Evolutionary conservation across 176 grass and related monocot genomes (phyloP).

Genomic region (Sorghum bicolor): DNA sequence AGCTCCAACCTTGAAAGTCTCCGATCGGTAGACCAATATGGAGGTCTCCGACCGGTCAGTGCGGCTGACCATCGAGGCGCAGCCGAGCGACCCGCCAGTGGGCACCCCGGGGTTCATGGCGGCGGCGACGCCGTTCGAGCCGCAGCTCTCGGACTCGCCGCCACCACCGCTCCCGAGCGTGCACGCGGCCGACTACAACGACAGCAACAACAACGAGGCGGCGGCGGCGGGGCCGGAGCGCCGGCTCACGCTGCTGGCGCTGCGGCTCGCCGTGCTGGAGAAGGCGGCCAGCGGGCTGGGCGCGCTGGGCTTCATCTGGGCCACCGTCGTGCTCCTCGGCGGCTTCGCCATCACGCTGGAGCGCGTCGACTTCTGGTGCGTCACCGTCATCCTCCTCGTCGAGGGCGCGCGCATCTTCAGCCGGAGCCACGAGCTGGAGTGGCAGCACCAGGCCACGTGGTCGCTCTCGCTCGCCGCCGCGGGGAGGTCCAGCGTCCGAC

Average conservation of each 20-base stretch:
- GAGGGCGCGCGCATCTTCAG: slow-evolving; percentile 82
- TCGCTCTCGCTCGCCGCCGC: slow-evolving; percentile 58
- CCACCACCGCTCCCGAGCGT: slow-evolving; percentile 16
- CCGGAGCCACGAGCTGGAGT: slow-evolving; percentile 95
- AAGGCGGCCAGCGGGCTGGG: slow-evolving; percentile 87
- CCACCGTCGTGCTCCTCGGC: slow-evolving; percentile 81
- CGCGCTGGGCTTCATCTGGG: slow-evolving; percentile 86
- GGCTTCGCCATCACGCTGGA: slow-evolving; percentile 68
- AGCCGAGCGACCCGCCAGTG: slow-evolving; percentile 31
- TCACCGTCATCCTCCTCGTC: slow-evolving; percentile 73
- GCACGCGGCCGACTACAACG: not conserved
- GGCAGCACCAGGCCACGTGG: slow-evolving; percentile 91
- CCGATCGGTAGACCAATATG: not conserved
- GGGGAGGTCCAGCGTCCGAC: slow-evolving; percentile 45
- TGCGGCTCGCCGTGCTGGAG: slow-evolving; percentile 68
- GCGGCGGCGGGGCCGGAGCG: slow-evolving; percentile 44
- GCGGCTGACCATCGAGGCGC: slow-evolving; percentile 44
- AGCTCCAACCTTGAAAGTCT: not conserved
- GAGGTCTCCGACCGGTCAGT: slow-evolving; percentile 5
- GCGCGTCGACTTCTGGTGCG: slow-evolving; percentile 66
- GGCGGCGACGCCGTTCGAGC: slow-evolving; percentile 63
- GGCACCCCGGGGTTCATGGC: not conserved
- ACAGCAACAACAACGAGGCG: not conserved
- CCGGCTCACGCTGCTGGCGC: slow-evolving; percentile 67
- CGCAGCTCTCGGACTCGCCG: slow-evolving; percentile 41